phyloP scores from a whole-genome alignment of 1,284 basidiomycete genomes.

The Inonotus obliquus region DNA sequence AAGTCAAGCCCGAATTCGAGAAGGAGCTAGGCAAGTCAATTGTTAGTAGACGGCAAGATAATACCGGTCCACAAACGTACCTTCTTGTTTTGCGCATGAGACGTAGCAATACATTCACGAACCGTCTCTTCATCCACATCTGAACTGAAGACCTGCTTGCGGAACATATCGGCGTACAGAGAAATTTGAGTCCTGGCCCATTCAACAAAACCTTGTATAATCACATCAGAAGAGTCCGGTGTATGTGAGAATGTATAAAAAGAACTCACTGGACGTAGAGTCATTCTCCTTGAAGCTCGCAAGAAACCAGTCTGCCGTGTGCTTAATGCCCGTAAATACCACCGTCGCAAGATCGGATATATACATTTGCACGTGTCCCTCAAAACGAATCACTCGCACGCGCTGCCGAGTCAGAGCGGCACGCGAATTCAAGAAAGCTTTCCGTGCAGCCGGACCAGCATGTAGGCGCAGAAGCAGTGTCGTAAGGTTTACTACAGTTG shows the following conservation, averaged over 20 bases:
- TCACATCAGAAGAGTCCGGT: slow-evolving; percentile 14
- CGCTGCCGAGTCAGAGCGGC: slow-evolving; percentile 72
- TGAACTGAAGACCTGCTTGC: slow-evolving; percentile 86
- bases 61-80: slow-evolving; percentile 35
- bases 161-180: slow-evolving; percentile 80
- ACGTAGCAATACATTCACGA: slow-evolving; percentile 73
- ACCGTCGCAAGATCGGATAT: slow-evolving; percentile 80
- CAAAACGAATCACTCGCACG: slow-evolving; percentile 83
- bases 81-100: slow-evolving; percentile 75
- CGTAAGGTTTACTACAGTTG: slow-evolving; percentile 68
- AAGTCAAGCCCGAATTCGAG: slow-evolving; percentile 94
- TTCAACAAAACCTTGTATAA: slow-evolving; percentile 74
- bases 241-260: neutral
- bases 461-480: slow-evolving; percentile 71
- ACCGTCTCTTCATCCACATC: slow-evolving; percentile 66
- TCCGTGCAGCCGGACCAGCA: slow-evolving; percentile 75
- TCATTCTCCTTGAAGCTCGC: slow-evolving; percentile 93
- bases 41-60: neutral
- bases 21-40: slow-evolving; percentile 50
- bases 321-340: slow-evolving; percentile 85
- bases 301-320: slow-evolving; percentile 98
- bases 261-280: slow-evolving; percentile 76
- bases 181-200: slow-evolving; percentile 92
- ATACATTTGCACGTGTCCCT: slow-evolving; percentile 83
- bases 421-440: slow-evolving; percentile 80